Percentiles rank a stretch among this genome's conserved stretches.
Conservation (phyloP, 306 rosid species). For the Trifolium dubium region DNA sequence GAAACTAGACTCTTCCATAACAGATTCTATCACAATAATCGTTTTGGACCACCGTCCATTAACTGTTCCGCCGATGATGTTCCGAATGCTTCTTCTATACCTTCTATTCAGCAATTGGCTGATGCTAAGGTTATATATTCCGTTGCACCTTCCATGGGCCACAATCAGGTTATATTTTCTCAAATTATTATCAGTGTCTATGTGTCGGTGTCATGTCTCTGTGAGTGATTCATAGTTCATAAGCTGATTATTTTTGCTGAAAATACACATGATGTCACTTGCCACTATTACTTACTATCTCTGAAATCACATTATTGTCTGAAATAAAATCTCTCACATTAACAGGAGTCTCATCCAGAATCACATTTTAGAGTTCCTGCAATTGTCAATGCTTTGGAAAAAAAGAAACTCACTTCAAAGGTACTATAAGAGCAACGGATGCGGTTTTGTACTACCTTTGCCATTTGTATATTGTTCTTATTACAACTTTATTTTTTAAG, state of each 20-base stretch:
- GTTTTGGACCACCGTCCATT: constrained; percentile 39
- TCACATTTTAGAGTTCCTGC: constrained; percentile 94
- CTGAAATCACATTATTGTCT: constrained; percentile 13
- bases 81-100: constrained; percentile 37
- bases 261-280: constrained; percentile 14
- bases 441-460: neutral
- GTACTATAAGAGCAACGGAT: constrained; percentile 42
- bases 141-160: constrained; percentile 95
- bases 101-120: constrained; percentile 45
- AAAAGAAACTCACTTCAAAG: constrained; percentile 78
- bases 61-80: constrained; percentile 43
- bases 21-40: constrained; percentile 31
- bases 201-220: neutral
- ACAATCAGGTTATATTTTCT: too few relatives aligned
- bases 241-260: too few relatives aligned
- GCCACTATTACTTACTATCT: constrained; percentile 20
- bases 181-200: too few relatives aligned
- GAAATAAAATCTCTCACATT: neutral
- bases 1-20: constrained; percentile 24
- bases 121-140: constrained; percentile 72
- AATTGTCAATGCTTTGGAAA: constrained; percentile 63
- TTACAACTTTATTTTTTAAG: too few relatives aligned
- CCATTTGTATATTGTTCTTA: neutral
- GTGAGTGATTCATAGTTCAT: neutral
- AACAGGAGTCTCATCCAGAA: constrained; percentile 97